Evolutionary conservation across 371 early-diverging fungal genomes (phyloP).

Genomic region (Conidiobolus incongruus): DNA sequence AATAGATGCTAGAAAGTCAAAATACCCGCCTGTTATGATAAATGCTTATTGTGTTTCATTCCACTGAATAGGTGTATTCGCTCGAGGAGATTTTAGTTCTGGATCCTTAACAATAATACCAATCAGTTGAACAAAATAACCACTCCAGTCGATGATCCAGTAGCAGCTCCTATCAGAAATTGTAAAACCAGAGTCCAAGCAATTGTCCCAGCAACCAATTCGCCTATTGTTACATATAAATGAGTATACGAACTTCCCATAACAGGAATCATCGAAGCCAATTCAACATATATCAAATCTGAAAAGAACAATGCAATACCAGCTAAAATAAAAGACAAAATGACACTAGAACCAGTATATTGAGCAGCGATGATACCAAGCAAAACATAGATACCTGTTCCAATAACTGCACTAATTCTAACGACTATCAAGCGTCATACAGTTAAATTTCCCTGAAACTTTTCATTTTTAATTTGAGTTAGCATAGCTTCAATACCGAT

Average conservation of each 20-base stretch:
- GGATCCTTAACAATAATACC: slow-evolving; percentile 22
- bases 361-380: slow-evolving; percentile 37
- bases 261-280: slow-evolving; percentile 69
- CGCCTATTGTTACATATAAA: slow-evolving; percentile 62
- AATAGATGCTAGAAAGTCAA: slow-evolving; percentile 50
- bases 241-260: slow-evolving; percentile 73
- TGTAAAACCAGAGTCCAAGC: slow-evolving; percentile 70
- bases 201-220: slow-evolving; percentile 56
- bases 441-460: slow-evolving; percentile 2
- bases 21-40: slow-evolving; percentile 21
- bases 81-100: slow-evolving; percentile 19
- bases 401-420: slow-evolving; percentile 26
- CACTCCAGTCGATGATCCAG: slow-evolving; percentile 53
- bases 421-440: slow-evolving; percentile 10
- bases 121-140: slow-evolving; percentile 45
- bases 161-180: slow-evolving; percentile 53
- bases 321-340: slow-evolving; percentile 47
- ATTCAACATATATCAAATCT: slow-evolving; percentile 56
- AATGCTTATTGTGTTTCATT: slow-evolving; percentile 15
- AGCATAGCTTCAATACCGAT: not conserved
- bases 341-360: slow-evolving; percentile 59
- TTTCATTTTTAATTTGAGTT: not conserved
- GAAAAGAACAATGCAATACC: slow-evolving; percentile 45
- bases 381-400: too few relatives aligned
- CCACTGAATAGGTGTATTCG: slow-evolving; percentile 35